These are phyloP conservation scores for Golubevia sp. DNA, from an alignment of 1,284 basidiomycete genomes.

Conservation along the genomic window DNA sequence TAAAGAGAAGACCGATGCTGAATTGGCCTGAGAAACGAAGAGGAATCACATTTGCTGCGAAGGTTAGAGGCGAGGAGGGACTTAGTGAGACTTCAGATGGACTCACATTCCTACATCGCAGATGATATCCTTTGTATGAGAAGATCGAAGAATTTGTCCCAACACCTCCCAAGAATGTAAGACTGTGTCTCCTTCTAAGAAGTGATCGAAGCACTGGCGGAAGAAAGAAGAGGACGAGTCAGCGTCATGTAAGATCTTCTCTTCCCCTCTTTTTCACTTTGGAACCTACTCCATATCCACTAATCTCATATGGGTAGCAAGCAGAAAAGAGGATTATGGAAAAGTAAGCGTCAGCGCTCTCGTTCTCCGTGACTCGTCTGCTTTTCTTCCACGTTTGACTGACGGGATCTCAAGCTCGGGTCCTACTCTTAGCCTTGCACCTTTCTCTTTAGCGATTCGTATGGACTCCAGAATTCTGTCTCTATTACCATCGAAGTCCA, in stretches of 20 bases:
- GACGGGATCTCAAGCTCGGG: constrained; percentile 98
- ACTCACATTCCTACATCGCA: constrained; percentile 54
- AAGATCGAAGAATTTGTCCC: constrained; percentile 33
- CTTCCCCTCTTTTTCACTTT: too few relatives aligned
- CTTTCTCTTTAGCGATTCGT: constrained; percentile 78
- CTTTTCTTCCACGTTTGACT: constrained; percentile 65
- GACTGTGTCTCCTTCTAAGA: constrained; percentile 45
- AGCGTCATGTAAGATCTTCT: too few relatives aligned
- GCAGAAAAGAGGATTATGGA: neutral
- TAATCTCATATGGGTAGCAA: too few relatives aligned
- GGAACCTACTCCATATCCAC: constrained; percentile 29
- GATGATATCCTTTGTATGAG: constrained; percentile 46
- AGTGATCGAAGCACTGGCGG: constrained; percentile 48
- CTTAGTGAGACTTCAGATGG: neutral
- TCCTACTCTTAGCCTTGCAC: constrained; percentile 92
- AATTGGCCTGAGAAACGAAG: constrained; percentile 74
- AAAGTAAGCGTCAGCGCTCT: too few relatives aligned
- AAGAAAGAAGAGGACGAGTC: neutral
- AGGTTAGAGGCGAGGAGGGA: neutral
- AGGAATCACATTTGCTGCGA: neutral
- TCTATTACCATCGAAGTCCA: constrained; percentile 82
- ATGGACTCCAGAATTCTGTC: constrained; percentile 91
- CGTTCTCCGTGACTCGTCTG: too few relatives aligned
- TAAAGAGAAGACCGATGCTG: constrained; percentile 96
- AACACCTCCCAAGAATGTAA: constrained; percentile 57